Evolutionary conservation across 176 grass and related monocot genomes (phyloP), one percentile per base, ranked within the genome.

Genomic region (Aegilops longissima): DNA sequence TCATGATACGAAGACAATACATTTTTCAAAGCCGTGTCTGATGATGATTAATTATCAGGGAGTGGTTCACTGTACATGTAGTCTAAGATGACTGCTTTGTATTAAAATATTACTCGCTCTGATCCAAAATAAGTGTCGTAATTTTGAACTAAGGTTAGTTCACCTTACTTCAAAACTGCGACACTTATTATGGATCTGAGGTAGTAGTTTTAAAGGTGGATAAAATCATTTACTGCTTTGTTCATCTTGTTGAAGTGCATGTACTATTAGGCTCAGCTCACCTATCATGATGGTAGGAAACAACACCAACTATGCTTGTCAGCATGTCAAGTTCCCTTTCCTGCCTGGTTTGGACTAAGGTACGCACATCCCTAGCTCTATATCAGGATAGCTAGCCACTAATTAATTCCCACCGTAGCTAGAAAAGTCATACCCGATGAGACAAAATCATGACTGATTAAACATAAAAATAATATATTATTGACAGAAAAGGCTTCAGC

Each of bases 351-450:
- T 34, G 12, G 18, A 70, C 17, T 33, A 70, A 82, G 18, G 66
- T 73, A 39, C 23, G 8, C 25, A 20, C 68, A 21, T 20, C 51
- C 8, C 40, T 59, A 18, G 63, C 49, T 83, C 27, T 49, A 73
- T 45, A 71, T 45, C 51, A 51, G 33, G 35, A 12, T 83, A 77
- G 29, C 24, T 18, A 36, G 38, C 44, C 18, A 87, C 47, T 42
- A 21, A 78, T 27, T 42, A 21, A 78, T 27, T 14, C 63, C 51
- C 63, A 33, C 21, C 52, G 3, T 6, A 78, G 21, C 74, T 79
- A 84, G 21, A 73, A 84, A 88, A 39, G 31, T 35, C 12, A 87
- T 38, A 73, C 65, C 74, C 18, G 24, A 70, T 56, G 31, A 84
- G 74, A 84, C 40, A 88, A 72, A 83, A 83, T 83, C 42, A 71